Evolutionary conservation across 2,329 filamentous ascomycete genomes (phyloP).

Genomic region (Pseudogymnoascus sp.): DNA sequence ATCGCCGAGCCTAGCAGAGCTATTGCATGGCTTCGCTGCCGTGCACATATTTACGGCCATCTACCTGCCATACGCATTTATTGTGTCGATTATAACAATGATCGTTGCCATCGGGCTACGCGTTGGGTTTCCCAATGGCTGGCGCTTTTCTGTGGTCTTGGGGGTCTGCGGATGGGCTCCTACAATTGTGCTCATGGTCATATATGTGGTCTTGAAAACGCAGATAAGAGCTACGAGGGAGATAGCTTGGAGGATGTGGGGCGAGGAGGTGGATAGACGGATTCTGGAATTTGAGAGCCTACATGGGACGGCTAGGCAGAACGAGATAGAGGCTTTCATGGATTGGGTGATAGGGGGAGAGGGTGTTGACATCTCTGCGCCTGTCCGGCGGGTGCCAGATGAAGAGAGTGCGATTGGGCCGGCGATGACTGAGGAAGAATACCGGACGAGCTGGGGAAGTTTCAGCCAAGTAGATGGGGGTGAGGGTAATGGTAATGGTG

Average conservation of each 20-base stretch:
- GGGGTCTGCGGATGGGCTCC: not conserved
- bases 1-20: not conserved
- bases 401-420: conserved; percentile 1
- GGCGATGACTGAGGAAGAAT: not conserved
- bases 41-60: not conserved
- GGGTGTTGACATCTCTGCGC: not conserved
- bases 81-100: not conserved
- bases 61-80: not conserved
- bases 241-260: not conserved
- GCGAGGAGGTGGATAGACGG: not conserved
- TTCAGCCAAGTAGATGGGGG: not conserved
- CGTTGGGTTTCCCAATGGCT: not conserved
- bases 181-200: not conserved
- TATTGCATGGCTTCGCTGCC: not conserved
- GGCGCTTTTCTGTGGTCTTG: not conserved
- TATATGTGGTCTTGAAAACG: not conserved
- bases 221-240: not conserved
- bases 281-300: conserved; percentile 2
- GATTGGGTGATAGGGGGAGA: not conserved
- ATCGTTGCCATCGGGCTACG: not conserved
- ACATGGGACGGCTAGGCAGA: not conserved
- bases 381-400: not conserved
- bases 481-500: not conserved
- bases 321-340: not conserved
- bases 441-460: not conserved